A percentile compares a stretch with the other conserved stretches of the same genome.
phyloP scores from a whole-genome alignment of 2,329 filamentous ascomycete genomes.

The Aspergillus transmontanensis region DNA sequence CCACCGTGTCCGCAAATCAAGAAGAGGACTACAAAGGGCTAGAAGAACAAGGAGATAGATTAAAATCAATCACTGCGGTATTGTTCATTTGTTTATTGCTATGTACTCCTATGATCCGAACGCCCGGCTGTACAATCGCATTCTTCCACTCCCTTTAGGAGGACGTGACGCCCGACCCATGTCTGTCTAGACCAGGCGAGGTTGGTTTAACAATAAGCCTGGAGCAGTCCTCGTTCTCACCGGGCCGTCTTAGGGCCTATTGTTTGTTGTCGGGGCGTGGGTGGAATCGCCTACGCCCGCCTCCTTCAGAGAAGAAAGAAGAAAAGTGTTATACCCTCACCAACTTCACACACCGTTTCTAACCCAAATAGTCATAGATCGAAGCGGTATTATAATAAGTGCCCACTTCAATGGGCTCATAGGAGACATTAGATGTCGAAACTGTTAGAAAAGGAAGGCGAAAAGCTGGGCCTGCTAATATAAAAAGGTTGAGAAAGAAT shows the following conservation, averaged over 20 bases:
- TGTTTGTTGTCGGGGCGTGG: conserved; percentile 15
- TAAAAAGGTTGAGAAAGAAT: conserved; percentile 10
- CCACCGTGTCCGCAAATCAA: background rate
- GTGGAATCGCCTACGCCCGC: conserved; percentile 21
- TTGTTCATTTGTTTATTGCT: conserved; percentile 10
- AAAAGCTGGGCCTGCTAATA: conserved; percentile 19
- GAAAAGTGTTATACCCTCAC: conserved; percentile 9
- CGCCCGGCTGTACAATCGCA: conserved; percentile 19
- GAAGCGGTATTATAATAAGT: conserved; percentile 13
- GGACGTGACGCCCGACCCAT: background rate
- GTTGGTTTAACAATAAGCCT: background rate
- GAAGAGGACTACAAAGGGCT: background rate
- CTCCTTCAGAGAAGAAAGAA: conserved; percentile 6
- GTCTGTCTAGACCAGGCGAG: background rate
- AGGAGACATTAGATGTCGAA: conserved; percentile 13
- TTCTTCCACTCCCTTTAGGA: conserved; percentile 1
- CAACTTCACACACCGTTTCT: conserved; percentile 22
- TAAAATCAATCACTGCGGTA: background rate
- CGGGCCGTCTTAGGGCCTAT: conserved; percentile 5
- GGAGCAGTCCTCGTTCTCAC: background rate
- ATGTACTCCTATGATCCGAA: conserved; percentile 13
- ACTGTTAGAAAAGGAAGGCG: conserved; percentile 7
- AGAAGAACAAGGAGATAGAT: background rate
- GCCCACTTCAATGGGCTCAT: conserved; percentile 7
- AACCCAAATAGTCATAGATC: conserved; percentile 24